A percentile compares a stretch with the other conserved stretches of the same genome.
phyloP scores from a whole-genome alignment of 495 filamentous ascomycete genomes.

The Penicillium antarcticum region DNA sequence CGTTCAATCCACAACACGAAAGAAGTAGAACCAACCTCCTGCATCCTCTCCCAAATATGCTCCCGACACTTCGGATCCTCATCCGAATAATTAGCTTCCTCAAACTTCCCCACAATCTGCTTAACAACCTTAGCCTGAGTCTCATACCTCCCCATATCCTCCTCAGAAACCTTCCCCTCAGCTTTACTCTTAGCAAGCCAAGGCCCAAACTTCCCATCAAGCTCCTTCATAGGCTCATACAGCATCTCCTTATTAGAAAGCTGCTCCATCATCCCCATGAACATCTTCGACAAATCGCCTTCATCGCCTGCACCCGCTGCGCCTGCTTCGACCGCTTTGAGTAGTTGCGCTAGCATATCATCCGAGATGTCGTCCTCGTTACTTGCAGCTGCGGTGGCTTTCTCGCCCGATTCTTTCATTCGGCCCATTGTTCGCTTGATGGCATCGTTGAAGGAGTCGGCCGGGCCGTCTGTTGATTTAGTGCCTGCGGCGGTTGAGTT shows the following conservation, averaged over 20 bases:
- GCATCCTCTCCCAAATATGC: conserved; percentile 95
- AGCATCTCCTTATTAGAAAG: conserved; percentile 96
- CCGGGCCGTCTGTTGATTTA: conserved; percentile 10
- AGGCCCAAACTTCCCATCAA: conserved; percentile 81
- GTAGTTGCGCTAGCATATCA: conserved; percentile 78
- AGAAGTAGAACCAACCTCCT: conserved; percentile 65
- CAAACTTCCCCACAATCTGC: conserved; percentile 87
- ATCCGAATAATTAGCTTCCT: conserved; percentile 74
- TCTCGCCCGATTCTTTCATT: conserved; percentile 81
- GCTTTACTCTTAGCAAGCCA: conserved; percentile 80
- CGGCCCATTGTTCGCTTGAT: conserved; percentile 90
- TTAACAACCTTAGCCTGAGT: conserved; percentile 77
- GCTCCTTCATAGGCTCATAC: conserved; percentile 97
- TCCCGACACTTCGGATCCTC: conserved; percentile 77
- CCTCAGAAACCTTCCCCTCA: conserved; percentile 54
- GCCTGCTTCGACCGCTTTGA: conserved; percentile 70
- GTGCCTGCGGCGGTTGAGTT: conserved; percentile 1
- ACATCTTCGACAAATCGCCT: conserved; percentile 87
- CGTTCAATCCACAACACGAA: not conserved
- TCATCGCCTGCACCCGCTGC: conserved; percentile 65
- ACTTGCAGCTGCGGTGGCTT: conserved; percentile 72
- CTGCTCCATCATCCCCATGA: conserved; percentile 97
- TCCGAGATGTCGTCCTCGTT: conserved; percentile 61
- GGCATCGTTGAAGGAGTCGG: conserved; percentile 79
- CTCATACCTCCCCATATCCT: conserved; percentile 76